A percentile compares a stretch with the other conserved stretches of the same genome.
phyloP scores from a whole-genome alignment of 106 monocot genomes.

The Acanthochlamys bracteata region DNA sequence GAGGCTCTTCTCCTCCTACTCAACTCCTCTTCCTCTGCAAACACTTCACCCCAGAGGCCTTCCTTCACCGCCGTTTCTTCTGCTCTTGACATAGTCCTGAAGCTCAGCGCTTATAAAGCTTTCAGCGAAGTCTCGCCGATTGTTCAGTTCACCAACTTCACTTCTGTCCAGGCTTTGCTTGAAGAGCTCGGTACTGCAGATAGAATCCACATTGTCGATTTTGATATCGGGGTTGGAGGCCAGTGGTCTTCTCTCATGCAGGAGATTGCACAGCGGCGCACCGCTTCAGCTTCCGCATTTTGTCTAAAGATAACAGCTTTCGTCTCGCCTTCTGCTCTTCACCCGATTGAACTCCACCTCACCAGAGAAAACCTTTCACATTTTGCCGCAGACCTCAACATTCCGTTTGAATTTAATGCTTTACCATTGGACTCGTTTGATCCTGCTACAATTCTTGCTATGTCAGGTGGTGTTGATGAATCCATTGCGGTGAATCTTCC shows the following conservation, averaged over 20 bases:
- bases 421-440: constrained; percentile 57
- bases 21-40: background rate
- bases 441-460: constrained; percentile 22
- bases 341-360: constrained; percentile 68
- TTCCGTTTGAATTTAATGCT: constrained; percentile 69
- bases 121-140: constrained; percentile 81
- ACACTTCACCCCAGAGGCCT: constrained; percentile 10
- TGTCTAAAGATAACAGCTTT: constrained; percentile 69
- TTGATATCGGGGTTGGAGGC: constrained; percentile 79
- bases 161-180: constrained; percentile 60
- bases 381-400: constrained; percentile 55
- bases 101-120: constrained; percentile 70
- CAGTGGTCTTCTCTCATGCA: constrained; percentile 92
- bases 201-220: constrained; percentile 75
- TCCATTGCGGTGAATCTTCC: constrained; percentile 79
- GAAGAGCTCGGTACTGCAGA: constrained; percentile 48
- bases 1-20: constrained; percentile 48
- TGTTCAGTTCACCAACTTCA: constrained; percentile 82
- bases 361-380: constrained; percentile 65
- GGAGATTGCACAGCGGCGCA: constrained; percentile 61
- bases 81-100: constrained; percentile 54
- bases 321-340: constrained; percentile 38
- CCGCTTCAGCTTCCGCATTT: constrained; percentile 7
- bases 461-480: constrained; percentile 21
- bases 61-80: constrained; percentile 9